Evolutionary conservation across 352 stramenopile genomes (phyloP).

Genomic region (Globisporangium apiculatum): DNA sequence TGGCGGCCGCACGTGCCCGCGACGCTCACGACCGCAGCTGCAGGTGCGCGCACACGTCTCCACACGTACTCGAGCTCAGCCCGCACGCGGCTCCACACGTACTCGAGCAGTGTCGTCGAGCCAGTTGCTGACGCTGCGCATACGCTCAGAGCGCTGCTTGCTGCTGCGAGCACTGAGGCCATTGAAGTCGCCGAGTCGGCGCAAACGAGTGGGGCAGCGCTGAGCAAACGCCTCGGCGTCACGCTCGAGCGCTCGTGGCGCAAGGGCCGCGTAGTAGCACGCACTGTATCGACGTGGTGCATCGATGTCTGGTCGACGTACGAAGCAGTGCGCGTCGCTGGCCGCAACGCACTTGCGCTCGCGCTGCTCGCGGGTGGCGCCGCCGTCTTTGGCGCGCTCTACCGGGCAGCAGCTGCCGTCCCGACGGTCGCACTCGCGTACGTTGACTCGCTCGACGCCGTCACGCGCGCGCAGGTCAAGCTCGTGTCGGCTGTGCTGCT

Average conservation of each 20-base stretch:
- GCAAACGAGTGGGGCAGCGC: neutral
- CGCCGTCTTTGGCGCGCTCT: conserved; percentile 23
- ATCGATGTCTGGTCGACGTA: conserved; percentile 20
- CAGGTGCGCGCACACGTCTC: neutral
- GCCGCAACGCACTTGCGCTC: conserved; percentile 18
- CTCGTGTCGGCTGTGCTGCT: conserved; percentile 19
- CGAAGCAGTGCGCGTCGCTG: conserved; percentile 27
- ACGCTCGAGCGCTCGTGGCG: neutral
- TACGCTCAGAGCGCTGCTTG: neutral
- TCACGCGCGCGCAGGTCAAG: conserved; percentile 38
- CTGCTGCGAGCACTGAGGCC: neutral
- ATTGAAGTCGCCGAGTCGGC: neutral
- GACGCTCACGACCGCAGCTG: neutral
- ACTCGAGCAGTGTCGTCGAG: neutral
- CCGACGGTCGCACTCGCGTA: conserved; percentile 20
- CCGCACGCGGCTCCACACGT: too few species aligned
- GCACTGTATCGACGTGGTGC: conserved; percentile 2
- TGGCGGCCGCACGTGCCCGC: neutral
- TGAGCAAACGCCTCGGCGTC: neutral
- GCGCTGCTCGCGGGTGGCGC: conserved; percentile 16
- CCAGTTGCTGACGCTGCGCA: neutral
- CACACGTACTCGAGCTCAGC: too few species aligned
- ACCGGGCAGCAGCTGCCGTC: conserved; percentile 17
- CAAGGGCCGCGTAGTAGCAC: neutral
- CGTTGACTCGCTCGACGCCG: conserved; percentile 27